A percentile compares a stretch with the other conserved stretches of the same genome.
Evolutionary conservation across 805 yeast species (phyloP).

Genomic region (Yueomyces sp.): DNA sequence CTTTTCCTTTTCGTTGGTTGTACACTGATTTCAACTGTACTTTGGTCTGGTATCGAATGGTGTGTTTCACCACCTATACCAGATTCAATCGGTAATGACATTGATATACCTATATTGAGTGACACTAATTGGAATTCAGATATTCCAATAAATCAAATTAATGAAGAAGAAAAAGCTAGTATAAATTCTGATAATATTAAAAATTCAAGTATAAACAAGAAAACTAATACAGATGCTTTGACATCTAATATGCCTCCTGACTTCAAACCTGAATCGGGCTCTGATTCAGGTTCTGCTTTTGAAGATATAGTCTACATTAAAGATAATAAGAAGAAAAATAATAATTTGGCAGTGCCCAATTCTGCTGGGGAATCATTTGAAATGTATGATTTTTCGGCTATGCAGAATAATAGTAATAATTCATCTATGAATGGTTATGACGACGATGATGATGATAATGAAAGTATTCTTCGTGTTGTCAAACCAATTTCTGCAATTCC

Average conservation of each 20-base stretch:
- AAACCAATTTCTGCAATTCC: slow-evolving; percentile 17
- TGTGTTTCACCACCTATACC: slow-evolving; percentile 9
- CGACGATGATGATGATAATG: background rate
- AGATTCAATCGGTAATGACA: background rate
- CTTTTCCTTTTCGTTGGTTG: slow-evolving; percentile 12
- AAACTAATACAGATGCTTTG: too few species aligned
- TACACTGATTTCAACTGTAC: slow-evolving; percentile 12
- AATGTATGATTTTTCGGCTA: slow-evolving; percentile 11
- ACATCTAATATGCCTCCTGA: too few species aligned
- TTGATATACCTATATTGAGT: background rate
- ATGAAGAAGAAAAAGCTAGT: background rate
- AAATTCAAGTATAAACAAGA: too few species aligned
- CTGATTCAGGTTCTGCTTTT: too few species aligned
- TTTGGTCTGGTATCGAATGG: slow-evolving; percentile 26
- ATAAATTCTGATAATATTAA: too few species aligned
- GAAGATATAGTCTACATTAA: background rate
- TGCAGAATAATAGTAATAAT: slow-evolving; percentile 7
- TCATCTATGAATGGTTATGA: background rate
- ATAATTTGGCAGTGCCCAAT: too few species aligned
- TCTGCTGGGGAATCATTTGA: slow-evolving; percentile 7
- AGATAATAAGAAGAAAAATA: background rate
- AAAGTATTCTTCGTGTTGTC: slow-evolving; percentile 5
- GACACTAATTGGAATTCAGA: too few species aligned
- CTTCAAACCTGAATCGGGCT: too few species aligned
- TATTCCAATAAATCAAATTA: too few species aligned